Evolutionary conservation across 305 asterid genomes (phyloP).

Genomic region (Fraxinus floribunda): DNA sequence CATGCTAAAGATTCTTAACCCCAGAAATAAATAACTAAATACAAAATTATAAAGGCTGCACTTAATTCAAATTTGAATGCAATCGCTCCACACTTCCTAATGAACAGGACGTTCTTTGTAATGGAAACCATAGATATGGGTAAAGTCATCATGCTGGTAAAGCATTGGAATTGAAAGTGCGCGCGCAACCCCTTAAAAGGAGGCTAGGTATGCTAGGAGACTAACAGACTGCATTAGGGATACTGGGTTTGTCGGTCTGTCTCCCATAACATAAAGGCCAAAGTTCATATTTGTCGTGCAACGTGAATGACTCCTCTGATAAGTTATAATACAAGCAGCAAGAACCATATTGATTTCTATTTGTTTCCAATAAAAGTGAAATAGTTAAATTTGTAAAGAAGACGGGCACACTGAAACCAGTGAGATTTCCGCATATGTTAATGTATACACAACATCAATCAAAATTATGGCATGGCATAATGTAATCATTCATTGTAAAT

Average conservation of each 20-base stretch:
- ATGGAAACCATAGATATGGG: background rate
- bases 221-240: background rate
- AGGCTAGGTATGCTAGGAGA: background rate
- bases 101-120: background rate
- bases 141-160: background rate
- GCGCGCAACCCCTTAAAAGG: background rate
- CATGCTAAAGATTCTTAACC: background rate
- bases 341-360: background rate
- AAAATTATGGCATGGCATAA: background rate
- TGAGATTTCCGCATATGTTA: background rate
- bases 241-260: background rate
- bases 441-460: background rate
- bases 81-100: background rate
- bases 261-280: background rate
- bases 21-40: background rate
- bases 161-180: background rate
- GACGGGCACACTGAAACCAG: background rate
- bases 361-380: background rate
- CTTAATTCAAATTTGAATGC: background rate
- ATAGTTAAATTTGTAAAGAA: background rate
- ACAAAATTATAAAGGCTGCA: background rate
- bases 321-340: background rate
- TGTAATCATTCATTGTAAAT: background rate
- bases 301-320: background rate
- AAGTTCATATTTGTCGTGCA: background rate